Evolutionary conservation across 176 grass and related monocot species (phyloP).

Genomic region (Hordeum vulgare): MorexV3_pseudomolecules_assembly NC_058522.1:105184161-105184660

Average conservation of each 20-base stretch:
- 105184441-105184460: neutral
- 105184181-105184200: neutral
- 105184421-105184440: neutral
- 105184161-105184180: neutral
- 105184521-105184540: neutral
- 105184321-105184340: neutral
- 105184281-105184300: neutral
- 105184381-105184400: neutral
- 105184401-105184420: neutral
- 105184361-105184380: neutral
- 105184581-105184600: neutral
- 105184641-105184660: constrained; percentile 6
- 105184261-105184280: neutral
- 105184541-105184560: constrained; percentile 1
- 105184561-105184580: neutral
- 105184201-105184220: neutral
- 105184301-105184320: neutral
- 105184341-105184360: neutral
- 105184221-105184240: neutral
- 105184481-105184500: neutral
- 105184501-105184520: neutral
- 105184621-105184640: neutral
- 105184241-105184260: neutral
- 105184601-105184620: neutral
- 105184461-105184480: neutral